Evolutionary conservation across 2,329 filamentous ascomycete genomes (phyloP), one percentile per base, ranked within the genome.

Genomic region (Nannizzia gypsea): DNA sequence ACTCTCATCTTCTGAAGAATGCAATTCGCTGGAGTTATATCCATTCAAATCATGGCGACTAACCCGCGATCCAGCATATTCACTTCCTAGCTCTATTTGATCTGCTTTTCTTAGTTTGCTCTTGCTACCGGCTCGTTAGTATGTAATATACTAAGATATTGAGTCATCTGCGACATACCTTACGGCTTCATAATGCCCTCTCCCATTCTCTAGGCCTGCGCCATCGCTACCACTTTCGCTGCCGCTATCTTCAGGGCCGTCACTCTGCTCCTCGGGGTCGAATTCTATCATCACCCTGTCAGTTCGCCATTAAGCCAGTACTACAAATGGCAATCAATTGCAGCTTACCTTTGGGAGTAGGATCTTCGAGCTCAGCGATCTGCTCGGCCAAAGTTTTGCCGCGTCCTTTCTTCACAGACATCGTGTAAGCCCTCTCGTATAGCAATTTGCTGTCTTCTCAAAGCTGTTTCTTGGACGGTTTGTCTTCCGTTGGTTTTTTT

Each of bases 111-210:
- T 84, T 65, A 96, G 77, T 71, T 88, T 92, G 76, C 87, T 93
- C 78, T 91, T 93, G 20, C 85, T 86, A 62, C 63, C 59, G 17
- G 36, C 3, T 34, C 22, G 6, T 46, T 31, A 46, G 22, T 26
- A 28, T 56, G 26, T 9, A 48, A 48, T n/a, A 26, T n/a, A 58
- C 36, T 64, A 59, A 26, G 57, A 42, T 9, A 55, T 57, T 26
- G 5, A 8, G n/a, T 26, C 31, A 17, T 1, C 56, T 26, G 8
- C 42, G 3, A 8, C 78, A 60, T 76, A 87, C 80, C 86, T 87
- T 34, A 96, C 89, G 58, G 81, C 74, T 48, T 88, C 81, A 70
- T 97, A 97, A 71, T 97, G 92, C 67, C 96, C 92, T 34, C 91
- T 87, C 20, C 87, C 90, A 62, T 81, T 74, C 9, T 71, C 77